These are phyloP conservation scores for Lojkania enalia DNA, from an alignment of 2,329 filamentous ascomycete genomes.

Conservation along the genomic window DNA sequence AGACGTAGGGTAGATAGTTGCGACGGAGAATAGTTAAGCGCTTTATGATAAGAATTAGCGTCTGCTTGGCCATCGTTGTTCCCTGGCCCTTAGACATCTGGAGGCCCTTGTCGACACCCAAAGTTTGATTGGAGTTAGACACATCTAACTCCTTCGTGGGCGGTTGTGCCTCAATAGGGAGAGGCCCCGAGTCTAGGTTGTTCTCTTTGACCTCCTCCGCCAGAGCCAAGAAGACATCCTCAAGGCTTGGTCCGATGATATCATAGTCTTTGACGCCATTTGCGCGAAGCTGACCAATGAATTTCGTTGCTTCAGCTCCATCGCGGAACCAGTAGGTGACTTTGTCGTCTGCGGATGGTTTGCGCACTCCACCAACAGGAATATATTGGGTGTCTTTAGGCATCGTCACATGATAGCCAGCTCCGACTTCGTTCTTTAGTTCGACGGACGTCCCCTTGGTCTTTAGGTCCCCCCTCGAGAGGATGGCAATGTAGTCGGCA, in stretches of 20 bases:
- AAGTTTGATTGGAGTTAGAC: constrained; percentile 29
- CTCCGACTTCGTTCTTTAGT: constrained; percentile 79
- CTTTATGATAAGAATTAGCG: constrained; percentile 75
- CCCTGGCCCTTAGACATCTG: constrained; percentile 67
- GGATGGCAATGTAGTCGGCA: constrained; percentile 83
- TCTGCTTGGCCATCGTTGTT: constrained; percentile 72
- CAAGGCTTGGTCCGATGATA: constrained; percentile 85
- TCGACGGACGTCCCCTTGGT: constrained; percentile 83
- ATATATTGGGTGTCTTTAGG: constrained; percentile 50
- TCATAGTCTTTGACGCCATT: constrained; percentile 75
- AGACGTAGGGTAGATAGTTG: constrained; percentile 75
- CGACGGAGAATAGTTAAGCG: constrained; percentile 74
- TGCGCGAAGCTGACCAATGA: constrained; percentile 70
- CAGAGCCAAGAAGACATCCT: constrained; percentile 87
- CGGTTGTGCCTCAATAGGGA: constrained; percentile 15
- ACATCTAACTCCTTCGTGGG: constrained; percentile 26
- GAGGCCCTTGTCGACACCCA: constrained; percentile 34
- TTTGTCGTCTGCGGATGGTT: constrained; percentile 61
- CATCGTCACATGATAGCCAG: constrained; percentile 73
- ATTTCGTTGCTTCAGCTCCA: constrained; percentile 69
- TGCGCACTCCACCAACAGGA: constrained; percentile 51
- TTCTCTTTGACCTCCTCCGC: constrained; percentile 75
- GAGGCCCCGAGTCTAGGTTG: constrained; percentile 30
- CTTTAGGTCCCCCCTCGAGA: constrained; percentile 81
- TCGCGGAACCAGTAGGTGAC: constrained; percentile 72